Evolutionary conservation across 345 rosid species (phyloP), one percentile per base, ranked within the genome.

Genomic region (Punica granatum): DNA sequence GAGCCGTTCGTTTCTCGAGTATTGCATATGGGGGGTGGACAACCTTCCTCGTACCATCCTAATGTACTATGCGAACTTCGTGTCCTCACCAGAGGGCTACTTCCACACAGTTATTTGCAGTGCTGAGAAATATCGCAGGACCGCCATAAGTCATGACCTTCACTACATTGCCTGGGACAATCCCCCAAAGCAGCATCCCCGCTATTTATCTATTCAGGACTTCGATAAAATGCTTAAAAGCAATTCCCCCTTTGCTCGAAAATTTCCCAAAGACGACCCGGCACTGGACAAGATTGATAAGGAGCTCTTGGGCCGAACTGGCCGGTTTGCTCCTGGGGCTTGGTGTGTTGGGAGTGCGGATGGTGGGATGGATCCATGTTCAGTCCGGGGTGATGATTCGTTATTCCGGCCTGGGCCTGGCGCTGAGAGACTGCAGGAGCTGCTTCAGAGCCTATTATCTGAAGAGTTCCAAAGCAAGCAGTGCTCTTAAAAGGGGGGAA

Each of bases 1-100:
- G 39, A 78, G 89, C 4, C 79, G 92, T 49, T 61, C 90, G 33
- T 92, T 89, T 78, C 80, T 89, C 7, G 90, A 89, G 72, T 88
- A 92, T 72, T 86, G 90, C 71, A 88, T 92, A 69, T 86, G 92
- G 90, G 94, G 96, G 60, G 88, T 93, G 96, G 94, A 89, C 63
- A 92, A 88, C 67, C 83, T 89, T 67, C 96, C 98, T 0, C 80
- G 98, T 65, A 88, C 94, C 15, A 71, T 85, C 72, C 82, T 92
- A 36, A 85, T 89, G 98, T 89, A 92, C 70, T 89, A 92, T 70
- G 81, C 92, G 5, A 92, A 88, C 70, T 92, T 92, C 39, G 67
- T 92, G 18, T 92, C 96, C 60, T 92, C 98, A 23, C 96, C 98
- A 3, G 98, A 89, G 85, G 98, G 98, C n/a, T 92, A 92, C 72